Conservation (phyloP, 805 yeast species). For the Kregervanrija delftensis region DNA sequence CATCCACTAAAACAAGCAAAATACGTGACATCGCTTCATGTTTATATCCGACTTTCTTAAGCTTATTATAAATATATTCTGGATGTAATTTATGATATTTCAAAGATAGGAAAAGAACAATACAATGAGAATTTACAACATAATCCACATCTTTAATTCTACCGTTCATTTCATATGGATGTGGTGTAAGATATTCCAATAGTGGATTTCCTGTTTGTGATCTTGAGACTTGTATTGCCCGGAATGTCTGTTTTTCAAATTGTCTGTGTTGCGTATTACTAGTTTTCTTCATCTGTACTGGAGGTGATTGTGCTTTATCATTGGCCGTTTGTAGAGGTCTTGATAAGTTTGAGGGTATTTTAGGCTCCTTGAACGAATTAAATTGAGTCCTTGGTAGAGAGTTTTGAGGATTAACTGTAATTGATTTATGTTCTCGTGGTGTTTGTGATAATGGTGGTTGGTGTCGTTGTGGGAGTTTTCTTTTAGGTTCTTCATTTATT, state of each 20-base stretch:
- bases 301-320: no score
- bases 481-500: no score
- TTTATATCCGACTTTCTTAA: conserved; percentile 29
- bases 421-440: no score
- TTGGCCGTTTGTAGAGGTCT: no score
- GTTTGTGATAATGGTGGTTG: no score
- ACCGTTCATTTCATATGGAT: conserved; percentile 47
- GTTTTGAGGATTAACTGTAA: no score
- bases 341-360: no score
- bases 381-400: no score
- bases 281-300: conserved; percentile 2
- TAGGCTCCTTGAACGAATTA: no score
- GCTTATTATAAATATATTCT: conserved; percentile 59
- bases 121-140: conserved; percentile 48
- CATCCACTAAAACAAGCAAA: conserved; percentile 57
- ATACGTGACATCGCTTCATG: conserved; percentile 31
- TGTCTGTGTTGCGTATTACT: conserved; percentile 13
- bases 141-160: conserved; percentile 53
- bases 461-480: no score
- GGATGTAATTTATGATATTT: conserved; percentile 74
- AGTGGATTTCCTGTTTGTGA: conserved; percentile 72
- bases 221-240: conserved; percentile 48
- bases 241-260: conserved; percentile 18
- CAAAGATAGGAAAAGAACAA: conserved; percentile 56
- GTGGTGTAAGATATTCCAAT: conserved; percentile 41